Evolutionary conservation across 2,329 filamentous ascomycete genomes (phyloP), one percentile per base, ranked within the genome.

Genomic region (Dactylonectria macrodidyma): DNA sequence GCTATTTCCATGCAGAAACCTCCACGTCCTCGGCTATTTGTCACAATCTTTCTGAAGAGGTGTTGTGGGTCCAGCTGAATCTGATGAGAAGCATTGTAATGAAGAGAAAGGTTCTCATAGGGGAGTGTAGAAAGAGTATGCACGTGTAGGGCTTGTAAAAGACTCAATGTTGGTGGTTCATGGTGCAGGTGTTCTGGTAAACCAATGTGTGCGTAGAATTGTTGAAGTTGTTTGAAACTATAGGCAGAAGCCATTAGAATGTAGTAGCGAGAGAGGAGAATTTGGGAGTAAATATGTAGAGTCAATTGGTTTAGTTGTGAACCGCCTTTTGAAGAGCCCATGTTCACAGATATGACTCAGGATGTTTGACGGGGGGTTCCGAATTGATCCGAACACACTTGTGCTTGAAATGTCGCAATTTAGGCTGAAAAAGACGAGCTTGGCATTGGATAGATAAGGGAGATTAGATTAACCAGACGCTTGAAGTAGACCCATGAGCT

Each of bases 1-100:
- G 82, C 86, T 19, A 84, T 81, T 73, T 91, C 88, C 83, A 91
- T 88, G 77, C 89, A 91, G 78, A 90, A 91, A 0, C 89, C 88
- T 1, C 89, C 89, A 1, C 83, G 78, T 6, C 81, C 81, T 2
- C 82, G 81, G 2, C 78, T 75, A 50, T 81, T 71, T 1, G 68
- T 61, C 12, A 90, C 79, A 58, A 88, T 82, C 69, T 89, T 90
- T 4, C 76, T 67, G 73, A 85, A 89, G 1, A 89, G 80, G 52
- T 77, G 66, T 22, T 84, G 78, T 0, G 85, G 83, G 22, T 85
- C 78, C 3, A 90, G 82, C 12, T 77, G 65, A 52, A 87, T 80
- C 2, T 71, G 64, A 46, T 84, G 82, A 65, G 67, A 12, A 1
- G 75, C 66, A 60, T 79, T 81, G 74, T 90, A 89, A 76, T 90